Base-by-base conservation (phyloP, 768 basidiomycete species). In the Holtermanniella nyarrowii region DNA sequence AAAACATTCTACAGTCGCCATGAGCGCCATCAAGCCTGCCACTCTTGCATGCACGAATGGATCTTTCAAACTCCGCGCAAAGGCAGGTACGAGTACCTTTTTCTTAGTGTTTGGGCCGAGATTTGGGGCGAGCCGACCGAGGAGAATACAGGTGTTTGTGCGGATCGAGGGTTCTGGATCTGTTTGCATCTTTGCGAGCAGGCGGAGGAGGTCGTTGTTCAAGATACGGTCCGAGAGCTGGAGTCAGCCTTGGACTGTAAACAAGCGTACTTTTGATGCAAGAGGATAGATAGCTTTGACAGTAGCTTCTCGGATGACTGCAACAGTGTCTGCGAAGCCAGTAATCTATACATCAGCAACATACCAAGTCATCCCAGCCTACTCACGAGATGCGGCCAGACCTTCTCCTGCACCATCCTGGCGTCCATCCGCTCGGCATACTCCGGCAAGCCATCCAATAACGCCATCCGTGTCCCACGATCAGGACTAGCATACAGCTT, bases 51-150 rank as follows among this genome's bases (percentile, higher is more conserved):
- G 93, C 0, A 93, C 83, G 68, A 97, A 97, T 0, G 80, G 71
- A 66, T 99, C 95, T 66, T 88, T 89, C 37, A 96, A 67, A 1
- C 88, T 86, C 42, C 88, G 79, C 3, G 84, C 79, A 70, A 97
- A 96, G 3, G 95, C 95, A 3, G 91, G 89, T 1, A 96, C 87
- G 4, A 99, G 80, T n/a, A 99, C 89, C 65, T 97, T 97, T 59
- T 84, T 81, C 68, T 90, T 88, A 2, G 93, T 95, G 61, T 88
- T 84, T 52, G 84, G 80, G 1, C 86, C 86, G 1, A 99, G 74
- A 1, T 80, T 78, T 0, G 88, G 87, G 0, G 86, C 90, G 4
- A 99, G 77, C 5, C 93, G 80, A 16, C 91, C 93, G 51, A 99
- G 81, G 3, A 97, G 80, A 59, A 99, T 96, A 63, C 89, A 93